These are phyloP conservation scores for Anisogramma anomala DNA, from an alignment of 2,329 filamentous ascomycete genomes.

Conservation along the genomic window DNA sequence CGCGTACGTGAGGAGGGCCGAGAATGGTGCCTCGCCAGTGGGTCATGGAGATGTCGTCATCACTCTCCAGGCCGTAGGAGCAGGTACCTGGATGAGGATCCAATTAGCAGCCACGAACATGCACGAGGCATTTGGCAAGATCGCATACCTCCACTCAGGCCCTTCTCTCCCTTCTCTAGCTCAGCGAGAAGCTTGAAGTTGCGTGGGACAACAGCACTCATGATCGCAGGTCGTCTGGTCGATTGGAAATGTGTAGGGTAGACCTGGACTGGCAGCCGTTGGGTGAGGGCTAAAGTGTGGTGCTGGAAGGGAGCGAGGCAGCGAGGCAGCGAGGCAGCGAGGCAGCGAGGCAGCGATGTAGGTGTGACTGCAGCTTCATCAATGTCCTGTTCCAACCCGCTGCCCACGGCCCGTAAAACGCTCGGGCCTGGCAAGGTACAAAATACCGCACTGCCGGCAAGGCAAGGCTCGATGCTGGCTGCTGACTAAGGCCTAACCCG, in stretches of 20 bases:
- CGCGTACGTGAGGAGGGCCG: slow-evolving; percentile 75
- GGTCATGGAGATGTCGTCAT: slow-evolving; percentile 90
- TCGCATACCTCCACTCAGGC: slow-evolving; percentile 68
- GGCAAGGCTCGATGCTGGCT: too few species aligned
- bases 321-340: neutral
- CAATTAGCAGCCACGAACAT: neutral
- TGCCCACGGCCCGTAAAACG: too few species aligned
- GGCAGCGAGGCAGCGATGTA: too few species aligned
- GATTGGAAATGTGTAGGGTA: neutral
- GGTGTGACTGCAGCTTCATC: too few species aligned
- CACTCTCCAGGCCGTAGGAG: slow-evolving; percentile 89
- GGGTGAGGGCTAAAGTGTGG: neutral
- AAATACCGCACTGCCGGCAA: too few species aligned
- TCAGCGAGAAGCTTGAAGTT: slow-evolving; percentile 96
- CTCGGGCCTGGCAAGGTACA: too few species aligned
- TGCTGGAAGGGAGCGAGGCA: neutral
- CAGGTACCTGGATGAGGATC: slow-evolving; percentile 61
- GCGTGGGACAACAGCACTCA: slow-evolving; percentile 52
- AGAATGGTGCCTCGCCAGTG: slow-evolving; percentile 99
- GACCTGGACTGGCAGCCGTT: neutral
- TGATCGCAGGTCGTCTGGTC: slow-evolving; percentile 14
- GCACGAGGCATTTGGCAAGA: neutral
- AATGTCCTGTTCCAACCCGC: too few species aligned
- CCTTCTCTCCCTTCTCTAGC: slow-evolving; percentile 98
- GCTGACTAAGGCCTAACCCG: too few species aligned